These are phyloP conservation scores for Saitozyma podzolica DNA, from an alignment of 768 basidiomycete species.

Conservation along the genomic window DNA sequence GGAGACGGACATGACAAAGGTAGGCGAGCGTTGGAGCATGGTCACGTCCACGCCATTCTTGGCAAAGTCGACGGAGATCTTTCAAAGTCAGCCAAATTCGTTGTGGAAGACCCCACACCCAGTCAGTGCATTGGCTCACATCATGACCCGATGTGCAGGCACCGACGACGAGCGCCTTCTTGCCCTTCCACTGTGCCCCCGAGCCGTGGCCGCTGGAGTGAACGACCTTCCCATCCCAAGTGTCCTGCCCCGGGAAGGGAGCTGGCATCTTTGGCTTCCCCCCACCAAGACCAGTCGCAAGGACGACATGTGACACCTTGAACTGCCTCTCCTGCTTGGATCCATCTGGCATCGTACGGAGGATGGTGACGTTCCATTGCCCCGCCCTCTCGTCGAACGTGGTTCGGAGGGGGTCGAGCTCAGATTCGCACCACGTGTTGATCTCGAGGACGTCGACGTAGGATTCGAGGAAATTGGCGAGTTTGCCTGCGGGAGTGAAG, in stretches of 20 bases:
- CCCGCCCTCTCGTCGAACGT: slow-evolving; percentile 46
- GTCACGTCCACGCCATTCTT: slow-evolving; percentile 40
- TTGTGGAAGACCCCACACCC: too few species aligned
- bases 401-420: slow-evolving; percentile 32
- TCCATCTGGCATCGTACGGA: slow-evolving; percentile 19
- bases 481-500: slow-evolving; percentile 57
- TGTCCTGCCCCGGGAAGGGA: slow-evolving; percentile 33
- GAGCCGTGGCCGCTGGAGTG: slow-evolving; percentile 39
- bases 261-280: slow-evolving; percentile 57
- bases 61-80: slow-evolving; percentile 42
- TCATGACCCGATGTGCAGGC: slow-evolving; percentile 42
- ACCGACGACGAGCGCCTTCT: slow-evolving; percentile 41
- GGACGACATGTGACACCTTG: slow-evolving; percentile 57
- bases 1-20: slow-evolving; percentile 42
- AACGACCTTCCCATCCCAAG: slow-evolving; percentile 32
- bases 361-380: slow-evolving; percentile 48
- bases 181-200: slow-evolving; percentile 41
- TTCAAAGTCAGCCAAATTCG: not conserved
- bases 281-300: slow-evolving; percentile 62
- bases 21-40: slow-evolving; percentile 43
- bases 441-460: slow-evolving; percentile 65
- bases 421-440: slow-evolving; percentile 61
- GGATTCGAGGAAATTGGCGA: slow-evolving; percentile 69
- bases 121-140: slow-evolving; percentile 10
- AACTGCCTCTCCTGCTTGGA: slow-evolving; percentile 51